Evolutionary conservation across 2,329 filamentous ascomycete genomes (phyloP), one percentile per base, ranked within the genome.

Genomic region (Neoscytalidium dimidiatum): DNA sequence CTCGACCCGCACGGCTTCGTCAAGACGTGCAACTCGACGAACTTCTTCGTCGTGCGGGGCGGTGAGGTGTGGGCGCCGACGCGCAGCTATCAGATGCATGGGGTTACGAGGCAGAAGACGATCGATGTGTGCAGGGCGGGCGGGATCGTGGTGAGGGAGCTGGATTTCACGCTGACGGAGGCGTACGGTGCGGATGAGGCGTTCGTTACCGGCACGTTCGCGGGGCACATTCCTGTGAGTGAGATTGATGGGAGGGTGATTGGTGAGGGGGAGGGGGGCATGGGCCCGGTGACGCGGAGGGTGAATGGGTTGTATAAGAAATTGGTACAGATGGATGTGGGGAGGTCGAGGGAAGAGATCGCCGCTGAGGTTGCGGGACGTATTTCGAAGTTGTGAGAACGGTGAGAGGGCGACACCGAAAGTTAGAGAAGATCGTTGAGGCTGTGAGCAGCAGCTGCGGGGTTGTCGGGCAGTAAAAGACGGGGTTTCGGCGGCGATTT

Each of bases 11-110:
- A 29, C 19, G 46, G 46, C 4, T 49, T 49, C 23, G 46, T 49
- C 52, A 75, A 74, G 66, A 74, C 73, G 3, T 74, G 73, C 67
- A 75, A 75, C 67, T 74, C 73, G 35, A 70, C 72, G 64, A 75
- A 75, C 48, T 74, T 75, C 66, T 75, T 75, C 65, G 73, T 75
- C 51, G 67, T 75, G n/a, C 71, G 72, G 9, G 71, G 70, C 5
- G 66, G 67, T 44, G 73, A 75, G 66, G 69, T 75, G n/a, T 74
- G 72, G 73, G 71, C 73, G 3, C 72, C 73, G 2, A 74, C 73
- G 0, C 72, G 73, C 52, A 69, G 73, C 31, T 72, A 74, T 43
- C 73, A 74, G 63, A 75, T 75, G 73, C 70, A 73, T 57, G 73
- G 73, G 2, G 72, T 75, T 52, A 75, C 73, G 14, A 67, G 73